Percentiles rank a stretch among this genome's conserved stretches.
These are phyloP conservation scores for Hypoxylon lenormandii DNA, from an alignment of 495 filamentous ascomycete species.

Conservation along the genomic window DNA sequence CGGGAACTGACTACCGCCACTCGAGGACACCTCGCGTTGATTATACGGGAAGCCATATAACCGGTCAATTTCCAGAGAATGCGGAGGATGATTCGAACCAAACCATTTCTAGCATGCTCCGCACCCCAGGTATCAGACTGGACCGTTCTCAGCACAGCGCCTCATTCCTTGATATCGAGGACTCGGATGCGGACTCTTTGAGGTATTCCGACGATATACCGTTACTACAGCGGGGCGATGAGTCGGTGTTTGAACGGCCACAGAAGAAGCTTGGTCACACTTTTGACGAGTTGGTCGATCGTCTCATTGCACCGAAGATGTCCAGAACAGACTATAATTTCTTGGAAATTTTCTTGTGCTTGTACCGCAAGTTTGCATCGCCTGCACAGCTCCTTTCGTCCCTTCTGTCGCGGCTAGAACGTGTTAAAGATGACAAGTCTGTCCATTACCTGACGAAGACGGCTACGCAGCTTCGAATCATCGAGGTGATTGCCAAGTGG, in stretches of 20 bases:
- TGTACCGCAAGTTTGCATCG: conserved; percentile 94
- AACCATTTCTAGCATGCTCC: conserved; percentile 60
- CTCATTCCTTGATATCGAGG: conserved; percentile 71
- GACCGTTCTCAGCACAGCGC: conserved; percentile 54
- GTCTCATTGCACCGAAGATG: conserved; percentile 80
- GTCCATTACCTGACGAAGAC: conserved; percentile 74
- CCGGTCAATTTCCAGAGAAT: conserved; percentile 51
- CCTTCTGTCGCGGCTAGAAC: conserved; percentile 79
- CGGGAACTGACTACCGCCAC: conserved; percentile 44
- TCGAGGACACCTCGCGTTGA: conserved; percentile 47
- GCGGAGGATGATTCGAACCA: conserved; percentile 54
- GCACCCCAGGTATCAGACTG: conserved; percentile 59
- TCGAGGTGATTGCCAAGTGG: conserved; percentile 89
- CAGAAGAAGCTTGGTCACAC: conserved; percentile 70
- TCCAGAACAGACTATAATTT: conserved; percentile 89
- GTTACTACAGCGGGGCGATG: conserved; percentile 68
- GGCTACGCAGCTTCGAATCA: conserved; percentile 81
- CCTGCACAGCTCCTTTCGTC: conserved; percentile 79
- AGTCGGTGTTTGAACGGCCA: conserved; percentile 60
- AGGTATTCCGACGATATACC: conserved; percentile 71
- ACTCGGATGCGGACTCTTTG: conserved; percentile 67
- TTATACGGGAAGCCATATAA: conserved; percentile 44
- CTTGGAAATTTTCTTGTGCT: conserved; percentile 82
- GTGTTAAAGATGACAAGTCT: conserved; percentile 69
- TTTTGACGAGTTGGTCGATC: conserved; percentile 91